phyloP scores from a whole-genome alignment of 2,329 filamentous ascomycete genomes.

The Exutisphaerella laricina region DNA sequence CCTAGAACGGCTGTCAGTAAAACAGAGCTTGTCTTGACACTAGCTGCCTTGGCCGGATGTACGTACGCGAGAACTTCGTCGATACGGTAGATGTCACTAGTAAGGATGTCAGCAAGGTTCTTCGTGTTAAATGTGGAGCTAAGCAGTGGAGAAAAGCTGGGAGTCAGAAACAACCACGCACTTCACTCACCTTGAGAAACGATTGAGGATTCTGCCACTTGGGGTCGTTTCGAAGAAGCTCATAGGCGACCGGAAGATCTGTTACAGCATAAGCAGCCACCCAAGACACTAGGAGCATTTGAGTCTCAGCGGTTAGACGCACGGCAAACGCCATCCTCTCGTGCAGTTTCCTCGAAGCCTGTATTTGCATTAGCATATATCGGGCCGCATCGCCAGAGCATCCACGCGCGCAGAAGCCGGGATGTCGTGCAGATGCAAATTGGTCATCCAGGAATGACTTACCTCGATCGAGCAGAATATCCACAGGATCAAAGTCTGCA shows the following conservation, averaged over 20 bases:
- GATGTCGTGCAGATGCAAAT: slow-evolving; percentile 4
- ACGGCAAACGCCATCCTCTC: slow-evolving; percentile 51
- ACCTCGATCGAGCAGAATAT: slow-evolving; percentile 99
- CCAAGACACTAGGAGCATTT: neutral
- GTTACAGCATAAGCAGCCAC: slow-evolving; percentile 8
- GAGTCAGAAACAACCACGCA: slow-evolving; percentile 6
- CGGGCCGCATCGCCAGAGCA: slow-evolving; percentile 22
- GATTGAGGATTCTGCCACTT: slow-evolving; percentile 89
- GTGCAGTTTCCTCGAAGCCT: slow-evolving; percentile 92
- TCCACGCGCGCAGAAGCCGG: slow-evolving; percentile 13
- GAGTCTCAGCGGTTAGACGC: neutral
- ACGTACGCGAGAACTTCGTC: slow-evolving; percentile 80
- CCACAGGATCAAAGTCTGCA: slow-evolving; percentile 77
- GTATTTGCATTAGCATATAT: slow-evolving; percentile 21
- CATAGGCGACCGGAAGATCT: slow-evolving; percentile 84
- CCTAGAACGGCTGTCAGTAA: slow-evolving; percentile 33
- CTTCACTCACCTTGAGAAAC: slow-evolving; percentile 75
- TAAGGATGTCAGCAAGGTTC: slow-evolving; percentile 1
- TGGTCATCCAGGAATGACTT: slow-evolving; percentile 29
- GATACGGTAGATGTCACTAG: slow-evolving; percentile 35
- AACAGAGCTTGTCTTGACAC: slow-evolving; percentile 3
- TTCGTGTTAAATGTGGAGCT: slow-evolving; percentile 4
- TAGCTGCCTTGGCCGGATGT: slow-evolving; percentile 17
- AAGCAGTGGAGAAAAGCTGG: slow-evolving; percentile 4
- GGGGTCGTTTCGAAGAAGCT: slow-evolving; percentile 98